Base-by-base conservation (phyloP, 305 asterid genomes). In the Fraxinus greggii region DNA sequence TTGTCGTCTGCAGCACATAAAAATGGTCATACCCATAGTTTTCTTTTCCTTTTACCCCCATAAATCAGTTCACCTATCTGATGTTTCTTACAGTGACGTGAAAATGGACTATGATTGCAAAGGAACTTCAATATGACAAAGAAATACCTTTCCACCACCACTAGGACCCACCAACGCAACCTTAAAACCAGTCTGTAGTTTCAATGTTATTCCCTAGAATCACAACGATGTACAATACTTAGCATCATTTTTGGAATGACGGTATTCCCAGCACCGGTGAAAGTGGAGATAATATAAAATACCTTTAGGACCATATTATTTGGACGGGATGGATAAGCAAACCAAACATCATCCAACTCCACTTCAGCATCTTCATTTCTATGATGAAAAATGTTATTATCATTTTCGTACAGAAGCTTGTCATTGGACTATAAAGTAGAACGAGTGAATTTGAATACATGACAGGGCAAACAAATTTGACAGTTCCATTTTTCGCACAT, bases 121-220 rank as follows among this genome's bases (percentile, higher is more conserved):
- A 33, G 61, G 24, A 83, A 31, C 38, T 83, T 56, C 51, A 82
- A 28, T 79, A 76, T 5, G 6, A 33, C 5, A 21, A 63, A 74
- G 33, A n/a, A 69, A 42, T 90, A 93, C 98, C 92, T 94, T 94
- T 86, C 98, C 98, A 77, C 98, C 98, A 76, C 98, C 98, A 84
- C 98, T 94, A 78, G 98, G 98, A 84, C 98, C 98, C 36, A 94
- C 98, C 59, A 94, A 83, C 1, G 98, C 98, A 72, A 94, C 97
- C 86, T 93, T 94, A 26, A 97, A 92, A 45, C 97, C 94, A 42
- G 95, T 89, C 69, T 79, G 86, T 80, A 94, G 82, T 77, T 92
- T 93, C 75, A 94, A 76, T 2, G 92, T 86, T 81, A 93, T 91
- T 83, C 97, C 98, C 98, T 94, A 86, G 78, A 85, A 83, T 51